These are phyloP conservation scores for Chrysosporium keratinophilum DNA, from an alignment of 2,329 filamentous ascomycete species.

Conservation along the genomic window DNA sequence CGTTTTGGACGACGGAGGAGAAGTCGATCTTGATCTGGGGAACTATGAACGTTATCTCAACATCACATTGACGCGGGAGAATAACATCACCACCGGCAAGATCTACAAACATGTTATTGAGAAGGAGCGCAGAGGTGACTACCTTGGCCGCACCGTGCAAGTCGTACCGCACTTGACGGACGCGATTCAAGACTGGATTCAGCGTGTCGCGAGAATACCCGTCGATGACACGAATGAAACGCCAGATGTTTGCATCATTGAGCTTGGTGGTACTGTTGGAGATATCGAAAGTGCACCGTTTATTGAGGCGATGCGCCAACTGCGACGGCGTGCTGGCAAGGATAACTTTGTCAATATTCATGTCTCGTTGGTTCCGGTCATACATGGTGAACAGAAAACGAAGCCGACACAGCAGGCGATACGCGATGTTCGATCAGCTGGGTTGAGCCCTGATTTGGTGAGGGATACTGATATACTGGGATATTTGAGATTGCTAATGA, in stretches of 20 bases:
- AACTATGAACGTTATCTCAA: conserved; percentile 75
- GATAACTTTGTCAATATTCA: conserved; percentile 79
- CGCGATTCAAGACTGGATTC: conserved; percentile 83
- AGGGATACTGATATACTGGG: conserved; percentile 16
- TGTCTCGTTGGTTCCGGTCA: conserved; percentile 76
- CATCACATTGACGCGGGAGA: conserved; percentile 69
- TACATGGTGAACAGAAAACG: conserved; percentile 72
- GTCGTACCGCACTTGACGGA: conserved; percentile 68
- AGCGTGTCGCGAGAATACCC: conserved; percentile 71
- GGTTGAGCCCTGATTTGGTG: conserved; percentile 61
- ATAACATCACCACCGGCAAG: conserved; percentile 97
- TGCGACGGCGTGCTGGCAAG: conserved; percentile 59
- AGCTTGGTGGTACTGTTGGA: conserved; percentile 44
- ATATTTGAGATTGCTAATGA: conserved; percentile 1
- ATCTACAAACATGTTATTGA: conserved; percentile 85
- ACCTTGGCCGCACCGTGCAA: conserved; percentile 80
- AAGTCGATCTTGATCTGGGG: conserved; percentile 63
- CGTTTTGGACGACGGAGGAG: conserved; percentile 73
- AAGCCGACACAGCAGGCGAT: conserved; percentile 94
- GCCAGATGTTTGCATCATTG: conserved; percentile 87
- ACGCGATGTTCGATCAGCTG: conserved; percentile 69
- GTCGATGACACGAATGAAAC: conserved; percentile 73
- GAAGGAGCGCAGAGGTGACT: conserved; percentile 60
- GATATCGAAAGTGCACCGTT: conserved; percentile 81
- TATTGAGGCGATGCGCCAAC: conserved; percentile 70